Conservation (phyloP, 169 alveolate species). For the Babesia gibsoni region DNA sequence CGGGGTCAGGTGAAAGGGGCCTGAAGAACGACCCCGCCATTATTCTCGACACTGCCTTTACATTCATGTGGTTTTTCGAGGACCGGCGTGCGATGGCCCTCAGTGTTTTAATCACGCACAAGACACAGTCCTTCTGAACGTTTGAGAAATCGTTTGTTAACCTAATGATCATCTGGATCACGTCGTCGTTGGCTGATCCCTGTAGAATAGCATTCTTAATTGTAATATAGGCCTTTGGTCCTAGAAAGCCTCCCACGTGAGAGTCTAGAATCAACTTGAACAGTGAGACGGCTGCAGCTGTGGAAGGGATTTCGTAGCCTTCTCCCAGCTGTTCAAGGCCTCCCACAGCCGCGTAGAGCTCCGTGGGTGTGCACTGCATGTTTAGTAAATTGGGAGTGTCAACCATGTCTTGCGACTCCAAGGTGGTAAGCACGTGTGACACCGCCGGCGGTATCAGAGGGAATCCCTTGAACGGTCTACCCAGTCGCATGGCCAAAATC, state of each 20-base stretch:
- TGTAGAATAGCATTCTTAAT: slow-evolving; percentile 44
- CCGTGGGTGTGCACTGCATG: slow-evolving; percentile 62
- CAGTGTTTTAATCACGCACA: slow-evolving; percentile 53
- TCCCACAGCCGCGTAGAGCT: slow-evolving; percentile 63
- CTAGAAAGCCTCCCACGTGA: slow-evolving; percentile 71
- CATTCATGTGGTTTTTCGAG: slow-evolving; percentile 30
- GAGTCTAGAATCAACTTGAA: slow-evolving; percentile 65
- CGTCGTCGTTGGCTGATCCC: slow-evolving; percentile 31
- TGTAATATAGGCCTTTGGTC: slow-evolving; percentile 53
- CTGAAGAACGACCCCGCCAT: slow-evolving; percentile 60
- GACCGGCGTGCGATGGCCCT: slow-evolving; percentile 46
- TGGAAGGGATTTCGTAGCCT: slow-evolving; percentile 52
- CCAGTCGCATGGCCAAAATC: slow-evolving; percentile 65
- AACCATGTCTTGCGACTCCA: slow-evolving; percentile 56
- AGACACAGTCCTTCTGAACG: slow-evolving; percentile 40
- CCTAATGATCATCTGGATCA: slow-evolving; percentile 11
- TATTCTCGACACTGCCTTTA: slow-evolving; percentile 33
- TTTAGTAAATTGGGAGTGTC: slow-evolving; percentile 65
- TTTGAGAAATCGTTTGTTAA: slow-evolving; percentile 3
- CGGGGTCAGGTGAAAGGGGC: slow-evolving; percentile 53
- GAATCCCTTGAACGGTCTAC: slow-evolving; percentile 65
- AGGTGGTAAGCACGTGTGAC: slow-evolving; percentile 35
- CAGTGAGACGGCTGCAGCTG: slow-evolving; percentile 66
- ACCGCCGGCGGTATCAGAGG: slow-evolving; percentile 70
- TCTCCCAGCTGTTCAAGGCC: slow-evolving; percentile 63